Base-by-base conservation (phyloP, 768 basidiomycete genomes). In the Mycena epipterygia region DNA sequence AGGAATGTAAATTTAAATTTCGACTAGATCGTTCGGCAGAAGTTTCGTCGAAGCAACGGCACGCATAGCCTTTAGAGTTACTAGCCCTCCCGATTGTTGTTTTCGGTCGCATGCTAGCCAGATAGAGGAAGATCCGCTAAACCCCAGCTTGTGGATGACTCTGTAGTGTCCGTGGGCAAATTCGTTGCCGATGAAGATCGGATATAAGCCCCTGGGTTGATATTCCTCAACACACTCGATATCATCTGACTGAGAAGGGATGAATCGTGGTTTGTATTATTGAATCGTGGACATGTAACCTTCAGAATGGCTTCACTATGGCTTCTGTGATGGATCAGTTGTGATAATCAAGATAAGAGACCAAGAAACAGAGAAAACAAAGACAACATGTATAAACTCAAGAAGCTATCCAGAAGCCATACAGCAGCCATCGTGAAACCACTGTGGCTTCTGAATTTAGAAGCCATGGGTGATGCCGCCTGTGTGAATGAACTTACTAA, bases 201-300 rank as follows among this genome's bases (percentile, higher is more conserved):
- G 88, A 70, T 88, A 87, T 73, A 82, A 86, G 5, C 88, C 89
- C 32, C 88, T 87, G 12, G 84, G 86, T 39, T 77, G 67, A 73
- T 90, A 90, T 41, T 82, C 80, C 79, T 88, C 85, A 49, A 86
- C 68, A 73, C 84, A 73, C 76, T 89, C 88, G 39, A 82, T 67
- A 27, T 55, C 73, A 56, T 80, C 77, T 32, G 82, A 77, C 21
- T 42, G 48, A 17, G 78, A 76, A 65, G 80, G 80, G 71, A 70
- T 55, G 53, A 73, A 77, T 60, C 71, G 70, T n/a, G 64, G 55
- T 44, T 53, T 14, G 35, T n/a, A n/a, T n/a, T n/a, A n/a, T n/a
- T 53, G 32, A 3, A 32, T 30, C 19, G 51, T 64, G 49, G 62
- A 64, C n/a, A n/a, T n/a, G n/a, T n/a, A n/a, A n/a, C n/a, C n/a